Percentiles rank a stretch among this genome's conserved stretches.
These are phyloP conservation scores for Capsicum rhomboideum DNA, from an alignment of 257 asterid genomes.

Conservation along the genomic window DNA sequence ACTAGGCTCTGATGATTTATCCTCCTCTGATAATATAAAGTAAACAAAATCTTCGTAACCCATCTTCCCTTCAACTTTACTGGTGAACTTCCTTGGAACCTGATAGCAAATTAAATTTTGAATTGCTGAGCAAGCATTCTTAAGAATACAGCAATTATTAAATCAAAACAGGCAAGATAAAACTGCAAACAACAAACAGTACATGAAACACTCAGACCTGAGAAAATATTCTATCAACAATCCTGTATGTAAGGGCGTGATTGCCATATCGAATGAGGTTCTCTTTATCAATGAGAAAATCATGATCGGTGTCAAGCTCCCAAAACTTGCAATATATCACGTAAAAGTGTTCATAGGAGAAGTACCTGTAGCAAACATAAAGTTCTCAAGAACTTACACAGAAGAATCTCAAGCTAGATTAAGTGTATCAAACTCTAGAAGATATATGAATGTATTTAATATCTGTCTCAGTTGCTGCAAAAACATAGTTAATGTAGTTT, in stretches of 20 bases:
- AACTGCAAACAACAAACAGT: slow-evolving; percentile 6
- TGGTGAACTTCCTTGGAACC: slow-evolving; percentile 97
- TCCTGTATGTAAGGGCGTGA: slow-evolving; percentile 98
- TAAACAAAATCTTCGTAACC: slow-evolving; percentile 98
- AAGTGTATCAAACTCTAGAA: not conserved
- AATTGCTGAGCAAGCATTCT: not conserved
- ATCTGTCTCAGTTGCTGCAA: not conserved
- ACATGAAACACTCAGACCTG: slow-evolving; percentile 58
- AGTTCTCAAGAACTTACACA: not conserved
- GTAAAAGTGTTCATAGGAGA: slow-evolving; percentile 96
- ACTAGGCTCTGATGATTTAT: slow-evolving; percentile 94
- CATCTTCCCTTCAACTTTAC: slow-evolving; percentile 99
- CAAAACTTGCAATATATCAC: slow-evolving; percentile 99
- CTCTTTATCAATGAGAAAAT: slow-evolving; percentile 95
- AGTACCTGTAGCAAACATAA: slow-evolving; percentile 60
- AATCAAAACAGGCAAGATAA: slow-evolving; percentile 14
- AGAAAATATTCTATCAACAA: slow-evolving; percentile 96
- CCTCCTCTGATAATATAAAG: slow-evolving; percentile 98
- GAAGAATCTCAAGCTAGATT: not conserved
- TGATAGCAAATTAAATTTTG: slow-evolving; percentile 25
- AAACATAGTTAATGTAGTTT: not conserved
- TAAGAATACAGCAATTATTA: not conserved
- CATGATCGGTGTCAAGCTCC: slow-evolving; percentile 99
- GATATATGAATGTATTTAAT: not conserved
- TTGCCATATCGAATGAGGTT: slow-evolving; percentile 97